Evolutionary conservation across 1,284 basidiomycete genomes (phyloP), one percentile per base, ranked within the genome.

Genomic region (Cutaneotrichosporon mucoides): DNA sequence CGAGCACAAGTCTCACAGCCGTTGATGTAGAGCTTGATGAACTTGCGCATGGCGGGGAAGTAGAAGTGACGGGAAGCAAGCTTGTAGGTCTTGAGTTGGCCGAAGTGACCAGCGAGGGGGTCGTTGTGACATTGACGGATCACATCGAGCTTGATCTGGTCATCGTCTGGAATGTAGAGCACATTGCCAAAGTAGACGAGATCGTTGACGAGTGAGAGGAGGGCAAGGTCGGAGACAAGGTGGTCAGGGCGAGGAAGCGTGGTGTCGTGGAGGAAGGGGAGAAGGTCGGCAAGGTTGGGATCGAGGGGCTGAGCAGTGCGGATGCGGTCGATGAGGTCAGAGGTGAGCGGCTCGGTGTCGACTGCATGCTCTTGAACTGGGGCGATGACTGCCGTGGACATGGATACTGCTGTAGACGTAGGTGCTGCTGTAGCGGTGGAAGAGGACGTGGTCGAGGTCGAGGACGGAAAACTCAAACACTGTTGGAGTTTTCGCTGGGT

Each of bases 41-140:
- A 61, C 10, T 52, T n/a, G 0, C 48, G 34, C 58, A 75, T 59
- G 5, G 54, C 54, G 11, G 63, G 60, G 68, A 70, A 79, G 36
- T 42, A 60, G 66, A 65, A 78, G 16, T 67, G 42, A 1, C 69
- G 57, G 11, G n/a, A 9, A 3, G 76, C 43, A 3, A 68, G 47
- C 6, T 68, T 41, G 60, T 69, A 42, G 0, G 79, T 84, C 57
- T 78, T 80, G 1, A 56, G 65, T 3, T 66, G 57, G 1, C 84
- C 82, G 0, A 73, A 79, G 62, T 85, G 83, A 4, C 83, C 76
- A 4, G 65, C 67, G 2, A 64, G 33, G 6, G 6, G 50, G 1
- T 49, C 34, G 58, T 74, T 70, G 59, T 77, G 76, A 0, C 16
- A 49, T 12, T 60, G 43, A 12, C 59, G 15, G 7, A 75, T 38